Base-by-base conservation (phyloP, 805 yeast genomes). In the Yarrowia bubula region DNA sequence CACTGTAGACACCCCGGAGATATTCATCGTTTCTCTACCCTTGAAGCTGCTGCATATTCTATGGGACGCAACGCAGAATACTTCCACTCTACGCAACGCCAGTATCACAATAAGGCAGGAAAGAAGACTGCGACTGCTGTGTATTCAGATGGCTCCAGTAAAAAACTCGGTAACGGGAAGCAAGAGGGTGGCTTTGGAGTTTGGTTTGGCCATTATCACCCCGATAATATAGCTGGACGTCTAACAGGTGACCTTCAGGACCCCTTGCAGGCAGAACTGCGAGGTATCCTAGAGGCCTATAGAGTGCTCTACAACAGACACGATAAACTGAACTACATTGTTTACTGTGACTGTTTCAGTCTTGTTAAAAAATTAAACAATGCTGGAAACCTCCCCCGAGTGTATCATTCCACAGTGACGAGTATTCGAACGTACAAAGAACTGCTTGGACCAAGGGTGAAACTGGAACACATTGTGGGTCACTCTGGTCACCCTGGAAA, bases 191-290 rank as follows among this genome's bases (percentile, higher is more conserved):
- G 55, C 2, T 48, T 33, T 17, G 55, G 55, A 1, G 55, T 48
- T 7, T 48, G 55, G 55, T 48, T 48, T 18, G 55, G 55, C 28
- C 55, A 48, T 18, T 48, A 48, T 11, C 55, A 48, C 14, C 55
- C 55, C 4, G 55, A 48, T 10, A 48, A 48, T 18, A 22, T 35
- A 9, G 55, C 55, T 4, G 55, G 55, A 3, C 41, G 41, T 3
- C 14, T 48, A 9, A 10, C 13, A 2, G 55, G 55, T 1, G 41
- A 35, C 2, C 5, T 48, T 1, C 55, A 48, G 13, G 17, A 15
- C 13, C 39, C 55, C 4, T 7, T 35, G 10, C 55, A 48, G 7
- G 55, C 11, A 17, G 55, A 48, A 14, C 55, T 48, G 3, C 55
- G 41, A 8, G 55, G 32, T 8, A 8, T 48, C 3, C 55, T 17